phyloP scores from a whole-genome alignment of 2,329 filamentous ascomycete species.

The Stemphylium beticola region DNA sequence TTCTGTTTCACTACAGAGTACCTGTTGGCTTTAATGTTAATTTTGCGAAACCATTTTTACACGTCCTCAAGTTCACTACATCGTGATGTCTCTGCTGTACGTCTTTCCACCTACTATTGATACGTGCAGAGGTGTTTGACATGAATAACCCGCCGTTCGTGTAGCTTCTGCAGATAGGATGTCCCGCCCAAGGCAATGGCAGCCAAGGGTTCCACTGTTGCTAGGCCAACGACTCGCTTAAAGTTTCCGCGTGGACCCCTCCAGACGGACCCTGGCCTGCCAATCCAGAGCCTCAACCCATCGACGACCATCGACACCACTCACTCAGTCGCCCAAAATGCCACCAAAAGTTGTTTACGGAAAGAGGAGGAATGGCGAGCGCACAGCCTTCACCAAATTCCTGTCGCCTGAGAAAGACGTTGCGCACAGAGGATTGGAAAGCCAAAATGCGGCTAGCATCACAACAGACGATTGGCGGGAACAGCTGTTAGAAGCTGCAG shows the following conservation, averaged over 20 bases:
- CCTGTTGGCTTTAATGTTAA: slow-evolving; percentile 16
- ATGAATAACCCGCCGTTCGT: neutral
- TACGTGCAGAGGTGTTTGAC: no score
- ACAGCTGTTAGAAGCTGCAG: slow-evolving; percentile 12
- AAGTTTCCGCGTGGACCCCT: slow-evolving; percentile 11
- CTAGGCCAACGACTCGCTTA: slow-evolving; percentile 14
- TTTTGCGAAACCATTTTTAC: neutral
- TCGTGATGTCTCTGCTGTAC: neutral
- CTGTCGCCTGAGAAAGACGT: slow-evolving; percentile 36
- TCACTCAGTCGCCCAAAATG: slow-evolving; percentile 21
- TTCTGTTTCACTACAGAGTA: slow-evolving; percentile 1
- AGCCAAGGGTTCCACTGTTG: neutral
- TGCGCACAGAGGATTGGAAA: neutral
- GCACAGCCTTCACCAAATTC: slow-evolving; percentile 34
- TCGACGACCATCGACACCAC: neutral
- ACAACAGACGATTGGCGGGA: slow-evolving; percentile 7
- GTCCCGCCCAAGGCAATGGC: neutral
- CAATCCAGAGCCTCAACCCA: slow-evolving; percentile 4
- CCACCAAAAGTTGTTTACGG: slow-evolving; percentile 34
- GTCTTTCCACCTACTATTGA: neutral
- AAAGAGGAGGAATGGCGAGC: slow-evolving; percentile 34
- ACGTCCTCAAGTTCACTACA: neutral
- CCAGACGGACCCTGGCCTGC: slow-evolving; percentile 4
- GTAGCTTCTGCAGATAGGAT: neutral
- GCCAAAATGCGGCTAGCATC: slow-evolving; percentile 4